A percentile compares a stretch with the other conserved stretches of the same genome.
These are phyloP conservation scores for Geosmithia putterillii DNA, from an alignment of 2,329 filamentous ascomycete species.

Conservation along the genomic window DNA sequence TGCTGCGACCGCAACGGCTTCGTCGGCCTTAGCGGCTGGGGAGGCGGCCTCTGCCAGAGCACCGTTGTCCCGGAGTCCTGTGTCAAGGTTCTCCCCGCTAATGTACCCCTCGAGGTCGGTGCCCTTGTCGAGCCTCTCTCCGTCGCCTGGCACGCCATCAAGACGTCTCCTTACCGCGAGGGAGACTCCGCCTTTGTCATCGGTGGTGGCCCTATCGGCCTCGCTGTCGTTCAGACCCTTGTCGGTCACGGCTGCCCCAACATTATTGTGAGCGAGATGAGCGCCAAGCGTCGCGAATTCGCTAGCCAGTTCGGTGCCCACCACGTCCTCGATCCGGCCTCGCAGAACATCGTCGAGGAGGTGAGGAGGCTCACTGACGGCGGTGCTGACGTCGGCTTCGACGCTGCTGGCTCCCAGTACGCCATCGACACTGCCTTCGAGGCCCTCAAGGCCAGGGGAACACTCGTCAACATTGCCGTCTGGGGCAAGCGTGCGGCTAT, in stretches of 20 bases:
- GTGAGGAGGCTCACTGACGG: constrained; percentile 32
- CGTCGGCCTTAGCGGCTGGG: constrained; percentile 24
- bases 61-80: constrained; percentile 37
- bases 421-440: constrained; percentile 30
- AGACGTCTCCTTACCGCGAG: constrained; percentile 25
- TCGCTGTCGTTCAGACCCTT: constrained; percentile 33
- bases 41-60: constrained; percentile 42
- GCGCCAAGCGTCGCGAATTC: constrained; percentile 24
- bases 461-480: constrained; percentile 52
- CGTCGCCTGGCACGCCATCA: constrained; percentile 30
- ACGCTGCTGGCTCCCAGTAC: constrained; percentile 47
- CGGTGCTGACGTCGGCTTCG: constrained; percentile 47
- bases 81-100: constrained; percentile 36
- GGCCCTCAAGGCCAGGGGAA: constrained; percentile 38
- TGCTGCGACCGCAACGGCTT: constrained; percentile 36
- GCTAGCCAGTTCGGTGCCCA: constrained; percentile 31
- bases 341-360: constrained; percentile 31
- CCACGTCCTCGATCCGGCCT: constrained; percentile 23
- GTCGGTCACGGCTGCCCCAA: constrained; percentile 32
- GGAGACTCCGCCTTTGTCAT: constrained; percentile 26
- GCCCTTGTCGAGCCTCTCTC: constrained; percentile 40
- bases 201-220: constrained; percentile 36
- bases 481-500: constrained; percentile 45
- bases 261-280: constrained; percentile 34
- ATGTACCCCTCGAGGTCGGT: constrained; percentile 35